Evolutionary conservation across 106 monocot species (phyloP), one percentile per base, ranked within the genome.

Genomic region (Platanthera guangdongensis): DNA sequence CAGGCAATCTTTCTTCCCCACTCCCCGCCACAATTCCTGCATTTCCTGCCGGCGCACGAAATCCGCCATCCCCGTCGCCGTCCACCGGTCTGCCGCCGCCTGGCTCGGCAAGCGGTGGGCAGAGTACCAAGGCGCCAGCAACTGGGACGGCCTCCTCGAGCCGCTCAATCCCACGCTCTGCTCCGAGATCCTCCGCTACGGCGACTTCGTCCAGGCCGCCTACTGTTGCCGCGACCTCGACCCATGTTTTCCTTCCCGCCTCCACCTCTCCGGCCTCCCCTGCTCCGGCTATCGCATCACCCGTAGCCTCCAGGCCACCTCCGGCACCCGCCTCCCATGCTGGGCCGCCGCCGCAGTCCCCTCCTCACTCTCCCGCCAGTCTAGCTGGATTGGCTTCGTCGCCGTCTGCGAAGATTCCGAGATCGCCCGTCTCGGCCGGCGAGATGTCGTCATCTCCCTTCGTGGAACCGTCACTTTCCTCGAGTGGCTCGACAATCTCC

Each of bases 401-500:
- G 93, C 93, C 39, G 88, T 90, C 55, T 90, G 86, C 81, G 83
- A 88, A 7, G 54, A 86, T 22, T 9, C 59, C 15, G 90, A 93
- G 83, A 73, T 94, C 57, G 21, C 47, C 5, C 80, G 90, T 3
- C 76, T 94, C 53, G 93, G 93, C 7, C 84, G 93, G 6, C 85
- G 93, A 0, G 93, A 94, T 83, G 83, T 94, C 71, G 86, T 85
- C 59, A 64, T 94, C 71, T 85, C 84, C 55, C 87, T 87, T 55
- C 93, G 93, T 51, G 93, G 93, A 65, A 93, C 93, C 64, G 68
- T 86, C 71, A 93, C 93, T 51, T 78, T 75, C 68, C 88, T 86
- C 51, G 93, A 94, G 53, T 94, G 93, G 90, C 82, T 79, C 45
- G 90, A 90, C 88, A 94, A 94, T 74, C 50, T 90, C 78, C 88